These are phyloP conservation scores for Skeletonema marinoi DNA, from an alignment of 108 stramenopile species.

Conservation along the genomic window DNA sequence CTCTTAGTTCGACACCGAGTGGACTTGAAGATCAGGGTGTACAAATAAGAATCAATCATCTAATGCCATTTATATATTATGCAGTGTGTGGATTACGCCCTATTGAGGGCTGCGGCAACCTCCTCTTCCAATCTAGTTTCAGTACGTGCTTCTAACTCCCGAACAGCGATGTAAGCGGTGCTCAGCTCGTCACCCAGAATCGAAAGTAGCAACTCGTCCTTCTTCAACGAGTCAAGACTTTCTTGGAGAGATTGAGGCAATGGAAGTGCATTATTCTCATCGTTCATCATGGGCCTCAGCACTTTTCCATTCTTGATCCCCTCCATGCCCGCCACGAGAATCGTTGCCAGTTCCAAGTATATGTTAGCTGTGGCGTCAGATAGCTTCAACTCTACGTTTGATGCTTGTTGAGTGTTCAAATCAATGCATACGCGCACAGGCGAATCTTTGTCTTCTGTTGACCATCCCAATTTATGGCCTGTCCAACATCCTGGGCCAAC, in stretches of 20 bases:
- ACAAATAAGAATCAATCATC: too few species aligned
- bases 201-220: constrained; percentile 56
- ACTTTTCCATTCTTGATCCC: constrained; percentile 50
- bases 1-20: too few species aligned
- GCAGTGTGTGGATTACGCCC: neutral
- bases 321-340: constrained; percentile 68
- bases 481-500: constrained; percentile 91
- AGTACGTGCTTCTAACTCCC: neutral
- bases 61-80: too few species aligned
- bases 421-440: constrained; percentile 70
- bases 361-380: constrained; percentile 71
- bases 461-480: constrained; percentile 69
- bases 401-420: constrained; percentile 40
- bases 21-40: too few species aligned
- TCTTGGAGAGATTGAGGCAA: neutral
- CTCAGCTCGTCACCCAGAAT: neutral
- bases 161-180: neutral
- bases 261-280: neutral
- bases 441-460: constrained; percentile 77
- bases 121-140: neutral
- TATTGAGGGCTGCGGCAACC: neutral
- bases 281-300: constrained; percentile 49
- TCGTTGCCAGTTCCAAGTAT: constrained; percentile 69
- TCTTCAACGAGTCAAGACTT: neutral
- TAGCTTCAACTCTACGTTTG: constrained; percentile 79